Conservation (phyloP, 208 protist species). For the Endotrypanum monterogeii region DNA sequence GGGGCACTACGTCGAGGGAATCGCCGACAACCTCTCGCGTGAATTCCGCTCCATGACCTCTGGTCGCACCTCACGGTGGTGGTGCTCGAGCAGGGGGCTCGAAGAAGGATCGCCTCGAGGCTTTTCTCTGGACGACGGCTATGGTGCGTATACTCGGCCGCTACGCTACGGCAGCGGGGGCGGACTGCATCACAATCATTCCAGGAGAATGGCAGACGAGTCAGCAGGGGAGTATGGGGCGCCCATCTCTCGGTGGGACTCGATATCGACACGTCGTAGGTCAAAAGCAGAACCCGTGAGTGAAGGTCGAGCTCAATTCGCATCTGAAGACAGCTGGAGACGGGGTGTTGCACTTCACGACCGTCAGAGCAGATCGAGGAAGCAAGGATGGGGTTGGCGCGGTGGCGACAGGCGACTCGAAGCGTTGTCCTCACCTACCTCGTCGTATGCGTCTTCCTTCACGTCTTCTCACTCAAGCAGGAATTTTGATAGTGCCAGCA, state of each 20-base stretch:
- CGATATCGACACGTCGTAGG: background rate
- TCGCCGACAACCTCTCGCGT: constrained; percentile 17
- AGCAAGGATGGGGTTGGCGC: background rate
- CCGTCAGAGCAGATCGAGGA: background rate
- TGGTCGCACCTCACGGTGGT: constrained; percentile 4
- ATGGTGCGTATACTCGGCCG: background rate
- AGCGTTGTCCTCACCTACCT: background rate
- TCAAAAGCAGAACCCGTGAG: background rate
- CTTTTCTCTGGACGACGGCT: background rate
- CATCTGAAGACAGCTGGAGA: background rate
- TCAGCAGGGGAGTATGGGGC: background rate
- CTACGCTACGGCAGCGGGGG: constrained; percentile 16
- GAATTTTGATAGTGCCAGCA: background rate
- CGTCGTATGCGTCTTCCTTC: constrained; percentile 22
- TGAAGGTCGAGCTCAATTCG: background rate
- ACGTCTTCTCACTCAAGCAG: constrained; percentile 32
- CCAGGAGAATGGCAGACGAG: background rate
- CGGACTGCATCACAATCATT: background rate
- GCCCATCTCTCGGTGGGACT: background rate
- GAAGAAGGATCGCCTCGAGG: too few species aligned
- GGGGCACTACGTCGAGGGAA: background rate
- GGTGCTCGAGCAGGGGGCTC: background rate
- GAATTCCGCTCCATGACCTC: constrained; percentile 31
- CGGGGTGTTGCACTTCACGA: background rate
- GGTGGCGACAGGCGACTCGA: background rate